A percentile compares a stretch with the other conserved stretches of the same genome.
Conservation (phyloP, 2,329 filamentous ascomycete genomes). For the Tolypocladium sp. region DNA sequence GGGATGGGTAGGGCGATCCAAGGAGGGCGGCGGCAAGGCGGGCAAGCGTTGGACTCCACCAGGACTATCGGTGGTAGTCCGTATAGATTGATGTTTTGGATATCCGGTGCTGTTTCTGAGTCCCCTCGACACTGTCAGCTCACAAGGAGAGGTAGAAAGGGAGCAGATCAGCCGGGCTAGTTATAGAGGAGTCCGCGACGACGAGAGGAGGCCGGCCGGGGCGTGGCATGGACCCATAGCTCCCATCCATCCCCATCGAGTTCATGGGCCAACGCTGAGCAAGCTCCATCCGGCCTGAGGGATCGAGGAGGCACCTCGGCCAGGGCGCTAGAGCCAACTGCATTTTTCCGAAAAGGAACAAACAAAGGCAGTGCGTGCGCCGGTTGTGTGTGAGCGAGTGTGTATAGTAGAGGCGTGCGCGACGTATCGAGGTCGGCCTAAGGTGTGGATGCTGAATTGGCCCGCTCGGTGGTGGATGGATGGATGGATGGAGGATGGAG, state of each 20-base stretch:
- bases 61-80: slow-evolving; percentile 11
- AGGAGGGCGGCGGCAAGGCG: slow-evolving; percentile 5
- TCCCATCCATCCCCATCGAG: background rate
- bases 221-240: background rate
- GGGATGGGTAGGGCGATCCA: slow-evolving; percentile 15
- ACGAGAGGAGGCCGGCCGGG: background rate
- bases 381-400: background rate
- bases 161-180: slow-evolving; percentile 7
- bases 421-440: background rate
- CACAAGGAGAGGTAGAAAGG: slow-evolving; percentile 1
- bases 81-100: slow-evolving; percentile 17
- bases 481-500: background rate
- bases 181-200: slow-evolving; percentile 1
- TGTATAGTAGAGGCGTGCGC: background rate
- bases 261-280: background rate
- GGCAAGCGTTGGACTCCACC: slow-evolving; percentile 9
- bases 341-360: background rate
- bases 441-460: background rate
- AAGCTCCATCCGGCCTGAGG: background rate
- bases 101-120: slow-evolving; percentile 9
- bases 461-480: background rate
- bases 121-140: slow-evolving; percentile 8
- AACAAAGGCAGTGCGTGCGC: background rate
- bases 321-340: background rate
- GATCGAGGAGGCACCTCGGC: background rate